Percentiles rank a stretch among this genome's conserved stretches.
Evolutionary conservation across 2,329 filamentous ascomycete species (phyloP).

Genomic region (Aaosphaeria arxii): DNA sequence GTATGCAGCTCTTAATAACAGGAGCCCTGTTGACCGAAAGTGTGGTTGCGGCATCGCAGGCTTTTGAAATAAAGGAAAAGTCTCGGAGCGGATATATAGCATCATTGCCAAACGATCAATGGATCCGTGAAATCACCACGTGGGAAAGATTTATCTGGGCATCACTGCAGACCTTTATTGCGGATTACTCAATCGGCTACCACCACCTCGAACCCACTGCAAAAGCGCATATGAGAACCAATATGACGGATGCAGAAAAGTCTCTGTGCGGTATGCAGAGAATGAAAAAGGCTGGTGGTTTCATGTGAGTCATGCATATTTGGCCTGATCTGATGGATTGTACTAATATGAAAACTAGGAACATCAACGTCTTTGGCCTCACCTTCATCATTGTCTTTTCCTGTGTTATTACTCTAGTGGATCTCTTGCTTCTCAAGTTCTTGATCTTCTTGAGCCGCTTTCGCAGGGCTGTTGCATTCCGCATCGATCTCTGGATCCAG

Average conservation of each 20-base stretch:
- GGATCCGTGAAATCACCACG: constrained; percentile 3
- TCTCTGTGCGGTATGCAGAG: constrained; percentile 5
- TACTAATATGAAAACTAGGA: constrained; percentile 3
- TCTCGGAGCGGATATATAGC: neutral
- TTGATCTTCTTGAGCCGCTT: constrained; percentile 5
- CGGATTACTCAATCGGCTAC: constrained; percentile 9
- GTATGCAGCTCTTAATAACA: constrained; percentile 2
- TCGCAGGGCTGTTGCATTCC: constrained; percentile 1
- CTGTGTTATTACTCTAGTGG: neutral
- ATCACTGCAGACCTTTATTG: constrained; percentile 1
- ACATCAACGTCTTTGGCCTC: constrained; percentile 10
- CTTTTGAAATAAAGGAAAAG: neutral
- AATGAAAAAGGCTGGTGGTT: constrained; percentile 10
- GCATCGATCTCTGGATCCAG: constrained; percentile 6
- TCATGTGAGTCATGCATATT: constrained; percentile 9
- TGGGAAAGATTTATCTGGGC: constrained; percentile 7
- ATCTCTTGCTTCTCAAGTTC: constrained; percentile 6
- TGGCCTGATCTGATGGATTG: neutral
- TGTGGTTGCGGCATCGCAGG: neutral
- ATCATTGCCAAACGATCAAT: constrained; percentile 10
- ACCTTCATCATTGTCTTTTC: constrained; percentile 5
- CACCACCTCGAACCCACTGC: neutral
- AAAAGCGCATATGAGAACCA: neutral
- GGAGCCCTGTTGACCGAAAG: neutral
- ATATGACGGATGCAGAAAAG: constrained; percentile 5